These are phyloP conservation scores for Lotmaria passim DNA, from an alignment of 208 protist genomes.

Conservation along the genomic window DNA sequence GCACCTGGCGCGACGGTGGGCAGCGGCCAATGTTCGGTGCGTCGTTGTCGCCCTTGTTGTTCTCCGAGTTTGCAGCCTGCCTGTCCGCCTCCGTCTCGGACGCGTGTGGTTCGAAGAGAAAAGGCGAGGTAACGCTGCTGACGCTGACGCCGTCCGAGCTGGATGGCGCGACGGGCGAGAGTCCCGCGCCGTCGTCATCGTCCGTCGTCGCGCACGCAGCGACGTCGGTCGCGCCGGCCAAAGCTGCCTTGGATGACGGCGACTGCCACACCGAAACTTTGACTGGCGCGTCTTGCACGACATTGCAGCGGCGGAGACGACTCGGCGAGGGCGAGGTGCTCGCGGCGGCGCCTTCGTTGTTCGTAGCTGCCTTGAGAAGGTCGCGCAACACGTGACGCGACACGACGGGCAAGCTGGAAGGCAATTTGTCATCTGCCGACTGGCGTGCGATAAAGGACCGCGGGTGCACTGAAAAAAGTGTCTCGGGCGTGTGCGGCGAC, in stretches of 20 bases:
- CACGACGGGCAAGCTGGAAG: background rate
- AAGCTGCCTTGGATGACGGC: background rate
- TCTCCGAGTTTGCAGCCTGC: background rate
- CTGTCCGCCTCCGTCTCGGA: too few species aligned
- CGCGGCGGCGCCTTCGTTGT: background rate
- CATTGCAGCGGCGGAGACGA: conserved; percentile 3
- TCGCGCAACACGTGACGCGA: conserved; percentile 3
- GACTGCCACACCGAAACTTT: conserved; percentile 11
- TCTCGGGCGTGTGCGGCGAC: conserved; percentile 8
- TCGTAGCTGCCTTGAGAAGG: background rate
- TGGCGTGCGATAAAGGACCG: background rate
- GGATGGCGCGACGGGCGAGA: conserved; percentile 7
- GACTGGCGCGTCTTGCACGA: background rate
- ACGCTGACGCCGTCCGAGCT: conserved; percentile 19
- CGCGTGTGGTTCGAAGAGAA: background rate
- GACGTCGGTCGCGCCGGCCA: background rate
- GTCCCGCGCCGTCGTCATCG: background rate
- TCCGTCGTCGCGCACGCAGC: background rate
- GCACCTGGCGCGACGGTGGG: background rate
- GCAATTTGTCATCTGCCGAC: background rate
- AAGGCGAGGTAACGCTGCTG: conserved; percentile 13
- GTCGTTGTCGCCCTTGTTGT: background rate
- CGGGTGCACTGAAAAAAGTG: conserved; percentile 4
- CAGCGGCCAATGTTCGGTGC: background rate
- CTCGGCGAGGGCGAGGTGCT: background rate